phyloP scores from a whole-genome alignment of 257 asterid genomes.

The Agastache rugosa region DNA sequence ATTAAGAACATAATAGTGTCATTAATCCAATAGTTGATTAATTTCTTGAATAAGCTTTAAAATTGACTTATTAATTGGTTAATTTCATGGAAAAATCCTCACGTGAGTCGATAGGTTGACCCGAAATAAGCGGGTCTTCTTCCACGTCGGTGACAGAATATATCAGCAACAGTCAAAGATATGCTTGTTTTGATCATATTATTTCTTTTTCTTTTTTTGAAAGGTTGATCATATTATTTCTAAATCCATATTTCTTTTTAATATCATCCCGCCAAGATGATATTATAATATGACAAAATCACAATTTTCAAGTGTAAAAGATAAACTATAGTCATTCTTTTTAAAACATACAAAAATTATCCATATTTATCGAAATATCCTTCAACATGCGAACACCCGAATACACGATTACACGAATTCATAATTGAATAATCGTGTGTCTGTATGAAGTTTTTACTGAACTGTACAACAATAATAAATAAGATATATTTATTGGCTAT shows the following conservation, averaged over 20 bases:
- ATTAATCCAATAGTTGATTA: constrained; percentile 22
- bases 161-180: constrained; percentile 53
- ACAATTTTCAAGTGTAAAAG: too few relatives aligned
- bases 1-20: constrained; percentile 8
- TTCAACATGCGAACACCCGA: too few relatives aligned
- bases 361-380: too few relatives aligned
- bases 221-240: background rate
- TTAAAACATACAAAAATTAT: too few relatives aligned
- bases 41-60: constrained; percentile 3
- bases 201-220: too few relatives aligned
- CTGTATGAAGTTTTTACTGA: too few relatives aligned
- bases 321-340: too few relatives aligned
- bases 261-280: too few relatives aligned
- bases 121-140: constrained; percentile 48
- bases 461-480: too few relatives aligned
- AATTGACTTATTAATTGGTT: constrained; percentile 6
- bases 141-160: constrained; percentile 42
- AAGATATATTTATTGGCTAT: background rate
- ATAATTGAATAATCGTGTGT: too few relatives aligned
- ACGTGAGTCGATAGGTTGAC: constrained; percentile 51
- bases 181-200: constrained; percentile 6
- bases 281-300: too few relatives aligned
- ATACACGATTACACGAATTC: too few relatives aligned
- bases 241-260: background rate
- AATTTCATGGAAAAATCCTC: background rate